Conservation (phyloP, 371 early-diverging fungal genomes). For the Saksenaea oblongispora region DNA sequence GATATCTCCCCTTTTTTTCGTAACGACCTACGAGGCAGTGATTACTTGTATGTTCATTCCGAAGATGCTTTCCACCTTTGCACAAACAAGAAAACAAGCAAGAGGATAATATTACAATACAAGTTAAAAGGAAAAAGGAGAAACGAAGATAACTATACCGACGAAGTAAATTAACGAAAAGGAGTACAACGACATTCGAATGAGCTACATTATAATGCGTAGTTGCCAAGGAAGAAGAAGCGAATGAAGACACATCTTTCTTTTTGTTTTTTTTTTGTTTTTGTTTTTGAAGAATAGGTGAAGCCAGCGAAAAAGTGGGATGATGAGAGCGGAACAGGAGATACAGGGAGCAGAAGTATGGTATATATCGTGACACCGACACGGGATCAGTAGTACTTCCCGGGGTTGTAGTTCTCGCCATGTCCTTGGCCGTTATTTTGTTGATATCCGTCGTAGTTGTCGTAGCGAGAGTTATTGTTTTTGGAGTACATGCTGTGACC, state of each 20-base stretch:
- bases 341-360: not conserved
- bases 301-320: not conserved
- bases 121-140: not conserved
- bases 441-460: slow-evolving; percentile 12
- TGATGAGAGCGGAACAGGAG: not conserved
- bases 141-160: not conserved
- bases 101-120: slow-evolving; percentile 5
- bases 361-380: not conserved
- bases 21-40: no score
- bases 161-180: slow-evolving; percentile 5
- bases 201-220: slow-evolving; percentile 2
- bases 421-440: slow-evolving; percentile 1
- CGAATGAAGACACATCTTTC: no score
- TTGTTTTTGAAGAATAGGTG: not conserved
- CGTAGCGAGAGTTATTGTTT: slow-evolving; percentile 1
- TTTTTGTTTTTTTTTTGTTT: no score
- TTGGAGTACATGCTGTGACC: slow-evolving; percentile 8
- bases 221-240: not conserved
- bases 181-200: slow-evolving; percentile 1
- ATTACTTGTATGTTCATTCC: no score
- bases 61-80: not conserved
- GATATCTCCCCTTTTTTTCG: no score
- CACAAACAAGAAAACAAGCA: not conserved
- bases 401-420: slow-evolving; percentile 1
- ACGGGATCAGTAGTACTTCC: not conserved